Conservation (phyloP, 2,329 filamentous ascomycete species). For the Cadophora luteo-olivacea region DNA sequence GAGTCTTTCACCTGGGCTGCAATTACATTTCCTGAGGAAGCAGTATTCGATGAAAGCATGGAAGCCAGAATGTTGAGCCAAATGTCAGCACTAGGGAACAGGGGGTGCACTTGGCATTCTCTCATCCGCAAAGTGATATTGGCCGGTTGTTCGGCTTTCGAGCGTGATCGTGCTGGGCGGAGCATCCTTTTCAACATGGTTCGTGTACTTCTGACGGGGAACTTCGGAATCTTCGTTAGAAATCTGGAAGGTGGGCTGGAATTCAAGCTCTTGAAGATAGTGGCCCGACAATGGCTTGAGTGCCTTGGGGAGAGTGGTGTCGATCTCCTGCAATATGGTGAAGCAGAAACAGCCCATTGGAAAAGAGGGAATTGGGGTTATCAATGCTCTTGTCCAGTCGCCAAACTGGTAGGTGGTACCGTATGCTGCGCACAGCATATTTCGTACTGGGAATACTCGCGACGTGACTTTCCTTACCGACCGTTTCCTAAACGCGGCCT, state of each 20-base stretch:
- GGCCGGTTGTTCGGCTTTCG: background rate
- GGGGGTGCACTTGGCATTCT: background rate
- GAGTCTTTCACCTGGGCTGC: background rate
- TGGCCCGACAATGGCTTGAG: slow-evolving; percentile 8
- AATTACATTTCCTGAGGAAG: too few species aligned
- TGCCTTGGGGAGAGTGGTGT: slow-evolving; percentile 2
- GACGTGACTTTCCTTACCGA: background rate
- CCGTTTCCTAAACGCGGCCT: too few species aligned
- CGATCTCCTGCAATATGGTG: slow-evolving; percentile 20
- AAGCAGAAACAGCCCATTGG: slow-evolving; percentile 7
- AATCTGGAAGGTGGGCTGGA: too few species aligned
- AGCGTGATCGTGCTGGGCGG: background rate
- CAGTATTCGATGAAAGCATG: background rate
- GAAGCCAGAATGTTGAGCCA: background rate
- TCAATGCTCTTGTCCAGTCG: background rate
- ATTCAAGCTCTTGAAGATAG: too few species aligned
- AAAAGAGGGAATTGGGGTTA: background rate
- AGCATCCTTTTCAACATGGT: background rate
- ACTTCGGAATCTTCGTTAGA: background rate
- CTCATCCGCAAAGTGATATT: background rate
- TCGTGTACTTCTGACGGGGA: background rate
- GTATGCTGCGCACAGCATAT: background rate
- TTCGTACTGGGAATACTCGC: background rate
- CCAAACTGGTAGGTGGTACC: background rate
- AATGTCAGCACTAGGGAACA: background rate